phyloP scores from a whole-genome alignment of 306 rosid species.

The Cucurbita ficifolia region DNA sequence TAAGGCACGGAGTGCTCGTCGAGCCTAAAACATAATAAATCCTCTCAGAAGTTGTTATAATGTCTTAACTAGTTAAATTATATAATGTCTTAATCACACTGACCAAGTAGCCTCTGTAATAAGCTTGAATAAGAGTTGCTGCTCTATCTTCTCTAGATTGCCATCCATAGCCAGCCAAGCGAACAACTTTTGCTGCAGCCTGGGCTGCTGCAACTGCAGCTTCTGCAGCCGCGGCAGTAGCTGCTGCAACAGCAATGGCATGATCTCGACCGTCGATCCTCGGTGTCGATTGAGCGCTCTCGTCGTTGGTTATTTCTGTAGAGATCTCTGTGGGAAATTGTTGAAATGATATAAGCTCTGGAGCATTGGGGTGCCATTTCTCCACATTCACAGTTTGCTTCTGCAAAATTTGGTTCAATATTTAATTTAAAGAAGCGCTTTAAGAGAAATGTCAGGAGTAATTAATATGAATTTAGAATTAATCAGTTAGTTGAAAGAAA shows the following conservation, averaged over 20 bases:
- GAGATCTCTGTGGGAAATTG: conserved; percentile 68
- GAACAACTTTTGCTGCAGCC: conserved; percentile 75
- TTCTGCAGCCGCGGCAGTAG: conserved; percentile 73
- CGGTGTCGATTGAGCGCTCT: conserved; percentile 40
- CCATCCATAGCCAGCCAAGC: conserved; percentile 61
- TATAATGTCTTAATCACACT: not conserved
- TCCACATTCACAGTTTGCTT: conserved; percentile 20
- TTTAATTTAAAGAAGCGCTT: too few species aligned
- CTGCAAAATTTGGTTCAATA: conserved; percentile 7
- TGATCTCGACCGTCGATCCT: conserved; percentile 41
- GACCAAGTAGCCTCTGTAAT: conserved; percentile 89
- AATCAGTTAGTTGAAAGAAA: not conserved
- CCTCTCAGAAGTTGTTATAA: too few species aligned
- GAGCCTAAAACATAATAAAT: conserved; percentile 47
- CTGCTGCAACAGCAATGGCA: conserved; percentile 61
- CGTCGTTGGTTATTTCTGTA: conserved; percentile 47
- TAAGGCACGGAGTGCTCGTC: conserved; percentile 78
- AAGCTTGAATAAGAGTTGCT: conserved; percentile 72
- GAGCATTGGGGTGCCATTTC: conserved; percentile 44
- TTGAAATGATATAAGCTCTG: conserved; percentile 65
- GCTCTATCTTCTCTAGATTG: conserved; percentile 63
- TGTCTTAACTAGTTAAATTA: too few species aligned
- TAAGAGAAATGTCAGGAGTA: too few species aligned
- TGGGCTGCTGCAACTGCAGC: conserved; percentile 77
- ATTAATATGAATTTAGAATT: too few species aligned